Conservation (phyloP, 768 basidiomycete genomes). For the Suillus spraguei region DNA sequence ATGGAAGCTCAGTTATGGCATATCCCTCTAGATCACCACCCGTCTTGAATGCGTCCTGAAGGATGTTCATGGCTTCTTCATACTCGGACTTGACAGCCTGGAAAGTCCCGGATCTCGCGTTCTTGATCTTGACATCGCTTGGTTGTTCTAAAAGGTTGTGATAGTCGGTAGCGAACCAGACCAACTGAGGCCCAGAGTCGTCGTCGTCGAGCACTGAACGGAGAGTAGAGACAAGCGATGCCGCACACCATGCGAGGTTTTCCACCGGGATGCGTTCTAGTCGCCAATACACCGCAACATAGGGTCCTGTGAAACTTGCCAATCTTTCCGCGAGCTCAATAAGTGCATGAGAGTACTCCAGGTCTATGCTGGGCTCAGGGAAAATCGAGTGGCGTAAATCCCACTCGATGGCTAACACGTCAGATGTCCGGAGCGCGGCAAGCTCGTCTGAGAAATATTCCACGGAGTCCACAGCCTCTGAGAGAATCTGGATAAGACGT, state of each 20-base stretch:
- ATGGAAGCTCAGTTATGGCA: conserved; percentile 44
- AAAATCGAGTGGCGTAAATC: conserved; percentile 52
- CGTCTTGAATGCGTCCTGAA: conserved; percentile 45
- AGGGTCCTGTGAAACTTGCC: conserved; percentile 37
- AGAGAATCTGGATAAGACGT: conserved; percentile 20
- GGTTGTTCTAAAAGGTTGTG: conserved; percentile 32
- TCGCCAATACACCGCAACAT: conserved; percentile 58
- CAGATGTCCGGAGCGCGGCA: conserved; percentile 29
- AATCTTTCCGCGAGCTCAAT: conserved; percentile 43
- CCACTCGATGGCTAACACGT: conserved; percentile 57
- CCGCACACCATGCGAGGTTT: conserved; percentile 49
- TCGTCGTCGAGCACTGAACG: conserved; percentile 34
- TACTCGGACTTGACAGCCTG: conserved; percentile 43
- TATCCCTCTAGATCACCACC: conserved; percentile 43
- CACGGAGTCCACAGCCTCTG: conserved; percentile 10
- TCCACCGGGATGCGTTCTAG: conserved; percentile 51
- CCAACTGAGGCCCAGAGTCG: conserved; percentile 31
- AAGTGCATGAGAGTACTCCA: conserved; percentile 49
- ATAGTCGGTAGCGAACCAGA: conserved; percentile 64
- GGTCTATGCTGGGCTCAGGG: conserved; percentile 18
- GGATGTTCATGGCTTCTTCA: conserved; percentile 45
- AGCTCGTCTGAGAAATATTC: conserved; percentile 16
- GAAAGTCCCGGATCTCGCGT: conserved; percentile 48
- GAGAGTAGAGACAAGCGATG: conserved; percentile 49
- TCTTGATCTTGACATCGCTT: conserved; percentile 22